Conservation (phyloP, 148 eudicot species). For the Diospyros lotus region DNA sequence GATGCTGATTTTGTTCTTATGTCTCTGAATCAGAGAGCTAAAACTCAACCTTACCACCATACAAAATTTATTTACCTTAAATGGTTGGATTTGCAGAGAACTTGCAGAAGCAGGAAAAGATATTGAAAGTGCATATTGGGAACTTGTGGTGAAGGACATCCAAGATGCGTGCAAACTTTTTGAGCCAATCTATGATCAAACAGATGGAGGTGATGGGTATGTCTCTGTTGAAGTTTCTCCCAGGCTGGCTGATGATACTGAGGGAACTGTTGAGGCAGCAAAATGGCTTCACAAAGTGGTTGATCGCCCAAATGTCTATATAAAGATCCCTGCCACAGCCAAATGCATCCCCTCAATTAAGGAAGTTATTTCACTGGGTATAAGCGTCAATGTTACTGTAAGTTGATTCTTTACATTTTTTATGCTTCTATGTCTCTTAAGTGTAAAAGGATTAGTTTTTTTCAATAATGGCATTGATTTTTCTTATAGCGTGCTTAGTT, state of each 20-base stretch:
- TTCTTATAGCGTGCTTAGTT: neutral
- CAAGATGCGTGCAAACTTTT: conserved; percentile 95
- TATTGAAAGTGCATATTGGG: conserved; percentile 95
- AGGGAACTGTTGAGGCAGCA: conserved; percentile 86
- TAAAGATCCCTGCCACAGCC: conserved; percentile 96
- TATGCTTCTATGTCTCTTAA: neutral
- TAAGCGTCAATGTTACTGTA: conserved; percentile 97
- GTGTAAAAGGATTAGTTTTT: neutral
- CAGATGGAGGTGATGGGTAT: conserved; percentile 86
- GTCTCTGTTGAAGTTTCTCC: conserved; percentile 99
- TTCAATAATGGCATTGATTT: neutral
- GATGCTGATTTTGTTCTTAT: neutral
- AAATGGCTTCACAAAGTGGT: conserved; percentile 88
- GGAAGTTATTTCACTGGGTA: conserved; percentile 79
- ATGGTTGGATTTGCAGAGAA: conserved; percentile 49
- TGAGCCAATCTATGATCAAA: conserved; percentile 83
- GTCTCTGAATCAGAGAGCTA: neutral
- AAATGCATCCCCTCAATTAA: conserved; percentile 88
- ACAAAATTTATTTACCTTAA: neutral
- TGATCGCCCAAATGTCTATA: conserved; percentile 80
- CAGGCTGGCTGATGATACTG: conserved; percentile 87
- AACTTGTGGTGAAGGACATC: conserved; percentile 91
- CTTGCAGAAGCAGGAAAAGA: conserved; percentile 83
- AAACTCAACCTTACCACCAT: neutral
- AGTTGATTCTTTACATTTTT: conserved; percentile 27